phyloP scores from a whole-genome alignment of 768 basidiomycete genomes.

The Xerocomus potaroensis region DNA sequence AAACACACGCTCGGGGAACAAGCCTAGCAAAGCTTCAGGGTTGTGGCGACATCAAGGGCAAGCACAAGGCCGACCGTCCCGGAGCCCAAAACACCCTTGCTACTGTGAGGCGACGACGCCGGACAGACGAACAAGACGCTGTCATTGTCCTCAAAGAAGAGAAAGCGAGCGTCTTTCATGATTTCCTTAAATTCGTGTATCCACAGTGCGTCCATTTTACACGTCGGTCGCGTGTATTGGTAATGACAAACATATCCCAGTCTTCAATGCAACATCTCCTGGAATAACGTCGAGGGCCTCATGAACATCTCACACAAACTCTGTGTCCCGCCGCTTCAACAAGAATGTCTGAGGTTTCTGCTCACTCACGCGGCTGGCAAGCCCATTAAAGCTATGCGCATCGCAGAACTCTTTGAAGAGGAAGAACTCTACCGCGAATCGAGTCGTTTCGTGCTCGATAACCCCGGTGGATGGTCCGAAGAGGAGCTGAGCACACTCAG shows the following conservation, averaged over 20 bases:
- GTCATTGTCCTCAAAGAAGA: conserved; percentile 90
- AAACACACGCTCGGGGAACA: conserved; percentile 41
- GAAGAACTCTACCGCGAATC: conserved; percentile 88
- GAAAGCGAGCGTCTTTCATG: conserved; percentile 84
- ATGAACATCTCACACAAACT: conserved; percentile 91
- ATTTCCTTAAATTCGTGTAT: conserved; percentile 90
- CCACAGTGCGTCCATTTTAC: conserved; percentile 65
- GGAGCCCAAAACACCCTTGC: conserved; percentile 35
- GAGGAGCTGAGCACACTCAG: conserved; percentile 79
- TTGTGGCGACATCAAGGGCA: conserved; percentile 14
- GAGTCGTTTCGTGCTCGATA: conserved; percentile 88
- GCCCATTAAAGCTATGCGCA: conserved; percentile 89
- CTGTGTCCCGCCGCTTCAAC: conserved; percentile 75
- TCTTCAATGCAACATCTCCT: conserved; percentile 88
- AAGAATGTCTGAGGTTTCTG: conserved; percentile 81
- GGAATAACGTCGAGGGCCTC: conserved; percentile 90
- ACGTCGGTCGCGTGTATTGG: not conserved
- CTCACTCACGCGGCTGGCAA: conserved; percentile 89
- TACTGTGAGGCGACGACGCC: conserved; percentile 39
- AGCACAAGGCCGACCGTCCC: conserved; percentile 13
- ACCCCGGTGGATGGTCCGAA: conserved; percentile 81
- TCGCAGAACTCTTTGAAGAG: conserved; percentile 87
- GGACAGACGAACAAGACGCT: conserved; percentile 61
- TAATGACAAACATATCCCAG: conserved; percentile 33
- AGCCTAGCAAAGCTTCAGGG: conserved; percentile 63